Evolutionary conservation across 2,329 filamentous ascomycete species (phyloP).

Genomic region (Arthrobotrys musiformis): DNA sequence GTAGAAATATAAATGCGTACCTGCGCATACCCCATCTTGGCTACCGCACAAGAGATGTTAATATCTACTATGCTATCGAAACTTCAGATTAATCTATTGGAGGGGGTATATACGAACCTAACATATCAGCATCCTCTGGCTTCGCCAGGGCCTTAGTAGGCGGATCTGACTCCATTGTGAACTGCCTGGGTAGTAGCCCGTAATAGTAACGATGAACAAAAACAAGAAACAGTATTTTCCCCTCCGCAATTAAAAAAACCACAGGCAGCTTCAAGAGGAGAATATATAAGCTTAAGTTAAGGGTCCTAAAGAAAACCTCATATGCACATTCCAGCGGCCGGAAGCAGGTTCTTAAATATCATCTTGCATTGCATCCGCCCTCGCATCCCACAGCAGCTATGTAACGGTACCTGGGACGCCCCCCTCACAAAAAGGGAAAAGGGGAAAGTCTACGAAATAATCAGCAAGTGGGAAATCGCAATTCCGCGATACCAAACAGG

Average conservation of each 20-base stretch:
- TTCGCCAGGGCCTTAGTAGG: constrained; percentile 30
- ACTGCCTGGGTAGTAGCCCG: background rate
- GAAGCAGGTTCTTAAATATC: constrained; percentile 18
- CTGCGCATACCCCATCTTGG: constrained; percentile 47
- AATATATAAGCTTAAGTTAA: background rate
- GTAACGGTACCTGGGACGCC: background rate
- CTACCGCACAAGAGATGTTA: constrained; percentile 4
- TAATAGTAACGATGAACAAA: too few relatives aligned
- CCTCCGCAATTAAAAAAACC: background rate
- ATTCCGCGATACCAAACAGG: constrained; percentile 30
- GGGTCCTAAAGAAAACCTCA: background rate
- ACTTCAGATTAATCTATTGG: too few relatives aligned
- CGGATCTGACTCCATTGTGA: constrained; percentile 32
- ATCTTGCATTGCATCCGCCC: background rate
- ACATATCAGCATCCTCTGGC: constrained; percentile 38
- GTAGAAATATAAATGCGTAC: background rate
- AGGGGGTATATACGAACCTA: constrained; percentile 18
- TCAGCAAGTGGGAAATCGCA: constrained; percentile 1
- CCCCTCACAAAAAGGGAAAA: background rate
- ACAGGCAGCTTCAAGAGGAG: too few relatives aligned
- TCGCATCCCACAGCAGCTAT: background rate
- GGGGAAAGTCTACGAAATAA: background rate
- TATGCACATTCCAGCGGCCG: background rate
- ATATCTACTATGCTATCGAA: background rate
- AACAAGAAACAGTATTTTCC: background rate